Percentiles rank a stretch among this genome's conserved stretches.
phyloP scores from a whole-genome alignment of 306 rosid species.

The Begonia masoniana region DNA sequence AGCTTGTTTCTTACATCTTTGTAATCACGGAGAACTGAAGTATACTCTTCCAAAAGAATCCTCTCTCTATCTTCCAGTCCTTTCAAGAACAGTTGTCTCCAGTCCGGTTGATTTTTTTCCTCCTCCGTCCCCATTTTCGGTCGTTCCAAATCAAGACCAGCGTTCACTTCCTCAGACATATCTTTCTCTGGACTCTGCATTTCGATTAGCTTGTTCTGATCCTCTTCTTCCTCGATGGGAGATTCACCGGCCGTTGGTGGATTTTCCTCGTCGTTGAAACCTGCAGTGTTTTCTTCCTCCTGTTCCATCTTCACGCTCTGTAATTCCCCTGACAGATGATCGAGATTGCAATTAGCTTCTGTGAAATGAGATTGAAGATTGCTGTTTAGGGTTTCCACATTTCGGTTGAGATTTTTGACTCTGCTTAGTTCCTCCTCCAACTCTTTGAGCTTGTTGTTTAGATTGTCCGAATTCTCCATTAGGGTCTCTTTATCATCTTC shows the following conservation, averaged over 20 bases:
- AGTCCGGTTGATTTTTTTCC: slow-evolving; percentile 38
- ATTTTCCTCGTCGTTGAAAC: slow-evolving; percentile 15
- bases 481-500: slow-evolving; percentile 63
- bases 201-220: slow-evolving; percentile 4
- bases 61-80: slow-evolving; percentile 70
- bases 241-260: slow-evolving; percentile 1
- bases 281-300: slow-evolving; percentile 22
- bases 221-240: slow-evolving; percentile 18
- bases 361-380: slow-evolving; percentile 34
- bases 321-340: slow-evolving; percentile 44
- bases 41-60: slow-evolving; percentile 51
- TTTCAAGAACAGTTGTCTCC: slow-evolving; percentile 47
- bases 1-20: slow-evolving; percentile 56
- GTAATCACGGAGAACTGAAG: slow-evolving; percentile 53
- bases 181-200: too few relatives aligned
- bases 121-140: slow-evolving; percentile 16
- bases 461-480: slow-evolving; percentile 33
- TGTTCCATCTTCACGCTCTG: slow-evolving; percentile 31
- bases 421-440: slow-evolving; percentile 52
- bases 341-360: slow-evolving; percentile 41
- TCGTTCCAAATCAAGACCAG: slow-evolving; percentile 17
- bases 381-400: slow-evolving; percentile 20
- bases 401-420: slow-evolving; percentile 29
- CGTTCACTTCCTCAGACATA: slow-evolving; percentile 8
- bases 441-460: slow-evolving; percentile 35